These are phyloP conservation scores for Phytophthora fragariae DNA, from an alignment of 352 stramenopile genomes.

Conservation along the genomic window DNA sequence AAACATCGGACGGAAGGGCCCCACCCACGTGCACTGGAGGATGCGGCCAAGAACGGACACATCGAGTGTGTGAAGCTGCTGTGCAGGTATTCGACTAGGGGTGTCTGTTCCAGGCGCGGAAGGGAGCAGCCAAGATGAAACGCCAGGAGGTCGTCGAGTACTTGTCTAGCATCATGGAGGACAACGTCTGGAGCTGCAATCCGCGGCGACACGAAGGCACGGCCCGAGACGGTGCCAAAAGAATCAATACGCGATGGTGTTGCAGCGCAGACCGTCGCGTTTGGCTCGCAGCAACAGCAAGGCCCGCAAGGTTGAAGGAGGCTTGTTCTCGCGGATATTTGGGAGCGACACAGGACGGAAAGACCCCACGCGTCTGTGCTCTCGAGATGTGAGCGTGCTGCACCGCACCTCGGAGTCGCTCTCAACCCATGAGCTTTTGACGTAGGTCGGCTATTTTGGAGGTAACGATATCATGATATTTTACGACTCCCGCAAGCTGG, in stretches of 20 bases:
- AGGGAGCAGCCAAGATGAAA: slow-evolving; percentile 45
- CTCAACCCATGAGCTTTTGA: slow-evolving; percentile 30
- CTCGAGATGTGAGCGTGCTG: slow-evolving; percentile 33
- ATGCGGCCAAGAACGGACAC: slow-evolving; percentile 45
- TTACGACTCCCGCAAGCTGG: not conserved
- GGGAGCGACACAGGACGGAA: slow-evolving; percentile 19
- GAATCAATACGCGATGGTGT: slow-evolving; percentile 38
- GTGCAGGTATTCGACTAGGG: slow-evolving; percentile 35
- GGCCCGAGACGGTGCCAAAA: slow-evolving; percentile 40
- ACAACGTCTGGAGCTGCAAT: slow-evolving; percentile 46
- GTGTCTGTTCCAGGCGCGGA: slow-evolving; percentile 44
- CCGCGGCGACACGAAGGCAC: slow-evolving; percentile 32
- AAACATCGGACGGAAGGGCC: slow-evolving; percentile 43
- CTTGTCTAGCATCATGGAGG: slow-evolving; percentile 39
- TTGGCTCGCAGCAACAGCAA: slow-evolving; percentile 23
- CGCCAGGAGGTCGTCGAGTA: slow-evolving; percentile 35
- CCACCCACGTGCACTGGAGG: slow-evolving; percentile 42
- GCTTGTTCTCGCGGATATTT: slow-evolving; percentile 34
- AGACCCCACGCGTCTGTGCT: slow-evolving; percentile 29
- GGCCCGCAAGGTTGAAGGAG: slow-evolving; percentile 26
- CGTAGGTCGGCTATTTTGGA: not conserved
- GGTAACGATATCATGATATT: not conserved
- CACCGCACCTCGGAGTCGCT: slow-evolving; percentile 32
- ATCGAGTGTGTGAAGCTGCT: slow-evolving; percentile 33
- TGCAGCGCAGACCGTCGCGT: slow-evolving; percentile 31